Conservation (phyloP, 2,329 filamentous ascomycete genomes). For the Botrytis aclada region DNA sequence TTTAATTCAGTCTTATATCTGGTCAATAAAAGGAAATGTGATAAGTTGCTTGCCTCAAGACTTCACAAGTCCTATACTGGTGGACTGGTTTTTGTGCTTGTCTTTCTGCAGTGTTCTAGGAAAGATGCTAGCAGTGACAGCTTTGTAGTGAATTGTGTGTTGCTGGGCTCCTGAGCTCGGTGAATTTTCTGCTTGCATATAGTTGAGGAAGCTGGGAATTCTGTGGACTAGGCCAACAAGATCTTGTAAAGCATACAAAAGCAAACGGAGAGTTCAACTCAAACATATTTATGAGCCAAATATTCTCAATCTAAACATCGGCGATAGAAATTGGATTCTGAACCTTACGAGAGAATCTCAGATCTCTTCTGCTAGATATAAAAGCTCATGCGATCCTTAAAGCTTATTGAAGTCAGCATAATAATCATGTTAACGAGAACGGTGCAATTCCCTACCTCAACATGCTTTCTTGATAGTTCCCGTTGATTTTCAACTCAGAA, state of each 20-base stretch:
- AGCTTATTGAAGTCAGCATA: background rate
- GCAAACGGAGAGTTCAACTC: background rate
- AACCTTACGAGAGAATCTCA: background rate
- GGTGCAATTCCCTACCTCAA: background rate
- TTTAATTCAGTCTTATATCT: background rate
- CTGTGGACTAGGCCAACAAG: background rate
- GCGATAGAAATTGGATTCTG: background rate
- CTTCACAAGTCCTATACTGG: background rate
- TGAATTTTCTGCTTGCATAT: background rate
- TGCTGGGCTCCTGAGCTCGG: rapidly evolving
- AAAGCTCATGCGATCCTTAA: background rate
- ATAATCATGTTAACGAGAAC: background rate
- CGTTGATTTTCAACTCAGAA: background rate
- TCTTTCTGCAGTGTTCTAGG: background rate
- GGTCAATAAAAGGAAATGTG: background rate
- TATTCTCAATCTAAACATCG: background rate
- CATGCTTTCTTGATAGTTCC: rapidly evolving
- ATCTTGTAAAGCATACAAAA: background rate
- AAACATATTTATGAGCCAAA: background rate
- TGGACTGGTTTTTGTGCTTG: rapidly evolving
- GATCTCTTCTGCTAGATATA: background rate
- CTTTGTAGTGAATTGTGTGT: background rate
- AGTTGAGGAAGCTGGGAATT: background rate
- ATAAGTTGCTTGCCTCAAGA: background rate
- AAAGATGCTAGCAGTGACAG: background rate